Base-by-base conservation (phyloP, 495 filamentous ascomycete genomes). In the Hypoxylon crocopeplum region DNA sequence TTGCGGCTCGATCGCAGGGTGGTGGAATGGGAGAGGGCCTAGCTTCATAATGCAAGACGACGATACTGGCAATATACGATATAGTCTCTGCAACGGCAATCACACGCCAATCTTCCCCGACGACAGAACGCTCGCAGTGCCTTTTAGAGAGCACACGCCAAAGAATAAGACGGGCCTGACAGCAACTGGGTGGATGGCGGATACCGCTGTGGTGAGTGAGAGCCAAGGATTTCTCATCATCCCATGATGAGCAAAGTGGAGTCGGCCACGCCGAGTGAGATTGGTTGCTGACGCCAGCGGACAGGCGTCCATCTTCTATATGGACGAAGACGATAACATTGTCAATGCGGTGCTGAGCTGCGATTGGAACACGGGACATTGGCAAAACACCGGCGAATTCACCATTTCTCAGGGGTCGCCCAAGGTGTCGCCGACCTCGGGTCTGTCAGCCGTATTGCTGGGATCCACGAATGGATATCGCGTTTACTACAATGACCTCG, bases 221-320 rank as follows among this genome's bases (percentile, higher is more conserved):
- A 51, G 22, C 24, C 13, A 25, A 50, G 45, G 8, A 34, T 38
- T 15, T 39, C 25, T 46, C 50, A 44, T 44, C 20, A 33, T 47
- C 17, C 40, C 8, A 17, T 49, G 27, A 37, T 46, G 55, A 36
- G 42, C 47, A 16, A 45, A 34, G 60, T 55, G 53, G 59, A 54
- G 47, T 29, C 47, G 12, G 59, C 34, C 12, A 41, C 12, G 34
- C n/a, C 25, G 44, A 44, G 40, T 32, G 45, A 48, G 27, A 37
- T 12, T 47, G 8, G 3, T 54, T 17, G 64, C 64, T 68, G 60
- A 68, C 60, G 50, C 57, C 51, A 61, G 47, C 51, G 13, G 24
- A 40, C 22, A 68, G 62, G 57, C 66, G 6, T 69, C 66, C 1
- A 49, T 71, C 5, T 71, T 71, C 57, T 71, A 69, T 55, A 48